These are phyloP conservation scores for Gamarada debralockiae DNA, from an alignment of 495 filamentous ascomycete genomes.

Conservation along the genomic window DNA sequence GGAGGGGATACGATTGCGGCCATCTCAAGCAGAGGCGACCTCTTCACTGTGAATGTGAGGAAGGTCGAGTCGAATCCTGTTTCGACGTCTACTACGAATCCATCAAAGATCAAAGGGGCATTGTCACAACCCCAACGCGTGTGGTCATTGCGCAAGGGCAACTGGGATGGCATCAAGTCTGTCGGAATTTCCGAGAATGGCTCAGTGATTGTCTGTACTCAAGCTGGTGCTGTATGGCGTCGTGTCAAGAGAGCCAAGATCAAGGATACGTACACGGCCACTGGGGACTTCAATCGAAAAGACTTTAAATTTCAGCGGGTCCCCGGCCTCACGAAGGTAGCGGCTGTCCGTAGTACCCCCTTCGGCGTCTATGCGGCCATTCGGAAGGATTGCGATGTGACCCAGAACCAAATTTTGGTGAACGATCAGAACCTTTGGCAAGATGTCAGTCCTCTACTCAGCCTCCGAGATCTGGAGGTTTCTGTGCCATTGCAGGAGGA, in stretches of 20 bases:
- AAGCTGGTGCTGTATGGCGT: conserved; percentile 88
- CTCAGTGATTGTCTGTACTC: conserved; percentile 89
- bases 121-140: conserved; percentile 70
- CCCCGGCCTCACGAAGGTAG: conserved; percentile 77
- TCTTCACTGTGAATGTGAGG: conserved; percentile 73
- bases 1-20: conserved; percentile 90
- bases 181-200: conserved; percentile 89
- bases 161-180: conserved; percentile 79
- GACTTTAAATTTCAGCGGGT: conserved; percentile 93
- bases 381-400: conserved; percentile 80
- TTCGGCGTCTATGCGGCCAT: conserved; percentile 88
- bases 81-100: conserved; percentile 79
- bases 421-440: conserved; percentile 64
- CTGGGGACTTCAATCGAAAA: conserved; percentile 54
- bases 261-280: conserved; percentile 59
- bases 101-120: conserved; percentile 68
- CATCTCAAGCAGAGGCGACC: conserved; percentile 74
- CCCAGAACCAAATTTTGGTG: conserved; percentile 66
- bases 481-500: conserved; percentile 21
- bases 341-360: conserved; percentile 77
- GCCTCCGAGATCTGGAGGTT: conserved; percentile 47
- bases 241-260: conserved; percentile 75
- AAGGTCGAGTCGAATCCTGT: conserved; percentile 51
- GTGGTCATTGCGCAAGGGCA: conserved; percentile 75
- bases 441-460: conserved; percentile 66